Percentiles rank a stretch among this genome's conserved stretches.
Conservation (phyloP, 352 stramenopile species). For the Pythium sukuiense region DNA sequence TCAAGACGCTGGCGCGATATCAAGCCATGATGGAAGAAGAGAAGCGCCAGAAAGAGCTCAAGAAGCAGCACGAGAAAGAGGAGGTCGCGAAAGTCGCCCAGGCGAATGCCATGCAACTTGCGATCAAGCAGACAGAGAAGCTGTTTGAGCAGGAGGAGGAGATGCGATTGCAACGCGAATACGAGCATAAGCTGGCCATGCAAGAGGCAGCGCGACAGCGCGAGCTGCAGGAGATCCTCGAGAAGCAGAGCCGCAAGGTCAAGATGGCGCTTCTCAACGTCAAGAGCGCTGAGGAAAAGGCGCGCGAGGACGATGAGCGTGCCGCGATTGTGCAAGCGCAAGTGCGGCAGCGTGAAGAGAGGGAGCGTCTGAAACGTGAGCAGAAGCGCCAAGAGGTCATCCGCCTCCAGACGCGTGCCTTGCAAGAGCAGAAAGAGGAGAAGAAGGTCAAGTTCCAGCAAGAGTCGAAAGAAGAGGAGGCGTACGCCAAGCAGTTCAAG, state of each 20-base stretch:
- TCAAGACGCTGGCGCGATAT: conserved; percentile 41
- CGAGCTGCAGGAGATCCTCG: conserved; percentile 47
- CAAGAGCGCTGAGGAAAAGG: conserved; percentile 60
- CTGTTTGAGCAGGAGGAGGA: conserved; percentile 47
- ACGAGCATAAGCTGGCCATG: conserved; percentile 47
- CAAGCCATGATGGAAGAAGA: conserved; percentile 47
- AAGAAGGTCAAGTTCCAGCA: conserved; percentile 29
- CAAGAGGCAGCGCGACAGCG: conserved; percentile 47
- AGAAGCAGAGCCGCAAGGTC: conserved; percentile 56
- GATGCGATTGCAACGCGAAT: conserved; percentile 40
- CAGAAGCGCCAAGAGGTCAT: conserved; percentile 36
- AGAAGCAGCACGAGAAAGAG: conserved; percentile 45
- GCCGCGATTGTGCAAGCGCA: conserved; percentile 42
- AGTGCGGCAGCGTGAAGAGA: conserved; percentile 38
- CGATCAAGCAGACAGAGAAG: conserved; percentile 42
- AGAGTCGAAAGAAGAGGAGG: conserved; percentile 39
- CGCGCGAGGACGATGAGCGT: conserved; percentile 53
- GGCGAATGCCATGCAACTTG: conserved; percentile 50
- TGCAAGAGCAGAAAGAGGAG: conserved; percentile 48
- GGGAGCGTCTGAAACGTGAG: conserved; percentile 36
- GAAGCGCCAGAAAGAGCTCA: conserved; percentile 41
- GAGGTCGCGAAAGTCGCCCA: conserved; percentile 50
- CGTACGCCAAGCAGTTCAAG: conserved; percentile 47
- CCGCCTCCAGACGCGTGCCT: conserved; percentile 34
- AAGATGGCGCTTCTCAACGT: conserved; percentile 60